phyloP scores from a whole-genome alignment of 176 grass and related monocot species.

The Poa pratensis region DNA sequence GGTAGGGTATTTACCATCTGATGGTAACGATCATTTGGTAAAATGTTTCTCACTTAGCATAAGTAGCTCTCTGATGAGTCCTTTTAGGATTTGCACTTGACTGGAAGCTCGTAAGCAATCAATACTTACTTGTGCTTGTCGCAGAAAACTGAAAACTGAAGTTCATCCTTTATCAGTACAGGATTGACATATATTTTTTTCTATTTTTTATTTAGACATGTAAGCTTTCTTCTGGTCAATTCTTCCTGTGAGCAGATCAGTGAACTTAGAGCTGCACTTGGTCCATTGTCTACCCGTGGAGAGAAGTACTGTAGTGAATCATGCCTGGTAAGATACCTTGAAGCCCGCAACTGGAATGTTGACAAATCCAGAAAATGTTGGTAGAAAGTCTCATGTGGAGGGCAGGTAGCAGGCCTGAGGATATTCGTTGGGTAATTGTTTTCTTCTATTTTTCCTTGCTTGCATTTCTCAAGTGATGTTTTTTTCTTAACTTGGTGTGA shows the following conservation, averaged over 20 bases:
- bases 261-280: conserved; percentile 66
- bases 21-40: too few species aligned
- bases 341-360: conserved; percentile 73
- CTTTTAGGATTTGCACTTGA: not conserved
- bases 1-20: too few species aligned
- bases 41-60: not conserved
- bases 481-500: not conserved
- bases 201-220: not conserved
- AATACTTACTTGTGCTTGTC: not conserved
- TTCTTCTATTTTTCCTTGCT: not conserved
- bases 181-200: too few species aligned
- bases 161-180: too few species aligned
- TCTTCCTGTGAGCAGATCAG: conserved; percentile 51
- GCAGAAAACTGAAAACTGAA: not conserved
- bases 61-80: not conserved
- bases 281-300: conserved; percentile 47
- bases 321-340: conserved; percentile 79
- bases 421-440: conserved; percentile 71
- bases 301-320: conserved; percentile 60
- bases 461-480: not conserved
- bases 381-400: conserved; percentile 89
- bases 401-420: conserved; percentile 68
- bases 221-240: not conserved
- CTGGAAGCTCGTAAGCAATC: not conserved
- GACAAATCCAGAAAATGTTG: conserved; percentile 78